A percentile compares a stretch with the other conserved stretches of the same genome.
Conservation (phyloP, 768 basidiomycete species). For the Trametes cingulata region DNA sequence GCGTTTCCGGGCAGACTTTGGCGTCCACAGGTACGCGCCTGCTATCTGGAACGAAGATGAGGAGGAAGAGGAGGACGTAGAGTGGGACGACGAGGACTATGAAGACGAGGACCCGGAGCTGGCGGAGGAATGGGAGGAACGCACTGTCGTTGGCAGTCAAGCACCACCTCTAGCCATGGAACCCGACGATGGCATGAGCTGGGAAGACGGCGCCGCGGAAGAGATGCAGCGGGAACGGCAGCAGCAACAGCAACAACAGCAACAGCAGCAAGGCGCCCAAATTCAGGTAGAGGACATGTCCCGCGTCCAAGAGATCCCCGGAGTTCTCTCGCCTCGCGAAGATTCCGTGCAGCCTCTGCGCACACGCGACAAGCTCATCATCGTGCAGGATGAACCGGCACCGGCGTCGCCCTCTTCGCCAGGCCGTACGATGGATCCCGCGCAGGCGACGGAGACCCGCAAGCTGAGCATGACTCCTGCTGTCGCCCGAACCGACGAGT, state of each 20-base stretch:
- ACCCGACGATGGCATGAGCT: slow-evolving; percentile 82
- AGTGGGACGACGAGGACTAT: slow-evolving; percentile 70
- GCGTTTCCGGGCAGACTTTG: slow-evolving; percentile 68
- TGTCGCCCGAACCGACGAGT: slow-evolving; percentile 59
- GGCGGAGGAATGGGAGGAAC: slow-evolving; percentile 54
- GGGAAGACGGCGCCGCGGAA: slow-evolving; percentile 74
- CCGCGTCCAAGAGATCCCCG: slow-evolving; percentile 33
- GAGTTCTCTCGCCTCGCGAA: slow-evolving; percentile 31
- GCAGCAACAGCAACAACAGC: slow-evolving; percentile 24
- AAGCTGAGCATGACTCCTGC: slow-evolving; percentile 78
- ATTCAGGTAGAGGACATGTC: slow-evolving; percentile 25
- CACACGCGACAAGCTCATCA: slow-evolving; percentile 46
- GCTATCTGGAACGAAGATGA: slow-evolving; percentile 84
- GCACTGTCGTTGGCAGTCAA: slow-evolving; percentile 28
- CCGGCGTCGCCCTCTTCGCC: slow-evolving; percentile 33
- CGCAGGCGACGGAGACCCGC: slow-evolving; percentile 69
- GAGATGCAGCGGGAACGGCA: slow-evolving; percentile 35
- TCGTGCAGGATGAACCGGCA: slow-evolving; percentile 28
- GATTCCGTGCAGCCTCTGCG: slow-evolving; percentile 40
- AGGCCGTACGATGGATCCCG: slow-evolving; percentile 56
- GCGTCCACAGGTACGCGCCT: slow-evolving; percentile 75
- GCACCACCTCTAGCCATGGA: slow-evolving; percentile 46
- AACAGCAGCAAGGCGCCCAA: slow-evolving; percentile 16
- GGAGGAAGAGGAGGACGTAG: slow-evolving; percentile 53
- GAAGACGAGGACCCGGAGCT: slow-evolving; percentile 69